phyloP scores from a whole-genome alignment of 2,329 filamentous ascomycete genomes.

The Phoma sp. region DNA sequence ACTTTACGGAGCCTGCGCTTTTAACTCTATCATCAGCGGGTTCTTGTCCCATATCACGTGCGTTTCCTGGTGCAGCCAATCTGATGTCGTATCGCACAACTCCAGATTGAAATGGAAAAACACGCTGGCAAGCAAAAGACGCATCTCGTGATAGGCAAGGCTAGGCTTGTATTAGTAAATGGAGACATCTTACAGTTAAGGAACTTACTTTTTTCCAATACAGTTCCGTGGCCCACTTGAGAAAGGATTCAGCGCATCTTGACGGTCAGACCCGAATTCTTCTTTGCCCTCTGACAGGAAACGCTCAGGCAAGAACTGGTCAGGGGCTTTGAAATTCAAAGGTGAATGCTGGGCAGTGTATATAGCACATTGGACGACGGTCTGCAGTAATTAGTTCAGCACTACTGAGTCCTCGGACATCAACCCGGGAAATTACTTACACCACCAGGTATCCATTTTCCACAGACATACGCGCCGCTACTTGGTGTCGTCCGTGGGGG shows the following conservation, averaged over 20 bases:
- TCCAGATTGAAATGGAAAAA: conserved; percentile 38
- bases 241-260: conserved; percentile 27
- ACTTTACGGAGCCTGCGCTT: too few species aligned
- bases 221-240: conserved; percentile 19
- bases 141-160: conserved; percentile 44
- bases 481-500: conserved; percentile 36
- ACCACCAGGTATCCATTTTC: conserved; percentile 39
- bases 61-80: conserved; percentile 40
- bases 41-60: conserved; percentile 49
- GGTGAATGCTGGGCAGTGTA: too few species aligned
- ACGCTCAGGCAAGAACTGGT: too few species aligned
- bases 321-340: too few species aligned
- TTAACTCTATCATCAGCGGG: conserved; percentile 26
- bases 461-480: conserved; percentile 27
- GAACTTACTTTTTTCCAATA: conserved; percentile 44
- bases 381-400: too few species aligned
- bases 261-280: too few species aligned
- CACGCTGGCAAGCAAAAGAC: conserved; percentile 32
- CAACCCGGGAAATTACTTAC: too few species aligned
- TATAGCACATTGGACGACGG: too few species aligned
- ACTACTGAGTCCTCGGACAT: too few species aligned
- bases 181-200: too few species aligned
- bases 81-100: conserved; percentile 29
- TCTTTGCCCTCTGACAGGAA: too few species aligned
- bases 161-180: neutral